Conservation (phyloP, 768 basidiomycete genomes). For the Megacollybia marginata region DNA sequence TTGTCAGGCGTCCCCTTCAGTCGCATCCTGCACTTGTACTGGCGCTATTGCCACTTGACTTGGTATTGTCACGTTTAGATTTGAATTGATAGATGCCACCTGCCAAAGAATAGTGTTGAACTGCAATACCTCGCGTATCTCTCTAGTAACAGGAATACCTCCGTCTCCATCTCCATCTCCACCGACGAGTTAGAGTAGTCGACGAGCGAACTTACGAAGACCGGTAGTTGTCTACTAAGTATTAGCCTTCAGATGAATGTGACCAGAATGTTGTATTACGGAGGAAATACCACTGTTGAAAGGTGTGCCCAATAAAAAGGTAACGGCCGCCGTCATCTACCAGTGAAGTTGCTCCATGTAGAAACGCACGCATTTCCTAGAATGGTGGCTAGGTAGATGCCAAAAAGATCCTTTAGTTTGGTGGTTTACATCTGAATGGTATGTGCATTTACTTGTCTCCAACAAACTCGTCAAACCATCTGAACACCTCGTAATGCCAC, state of each 20-base stretch:
- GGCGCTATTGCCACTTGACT: neutral
- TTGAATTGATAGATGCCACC: neutral
- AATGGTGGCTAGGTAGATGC: too few species aligned
- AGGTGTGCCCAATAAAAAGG: neutral
- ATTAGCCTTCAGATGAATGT: too few species aligned
- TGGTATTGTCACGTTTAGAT: neutral
- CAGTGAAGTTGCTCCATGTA: too few species aligned
- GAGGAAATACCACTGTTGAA: neutral
- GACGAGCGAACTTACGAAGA: neutral
- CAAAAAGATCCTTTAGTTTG: too few species aligned
- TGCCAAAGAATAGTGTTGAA: neutral
- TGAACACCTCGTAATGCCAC: constrained; percentile 94
- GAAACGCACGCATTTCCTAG: too few species aligned
- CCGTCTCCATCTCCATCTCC: neutral
- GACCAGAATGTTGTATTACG: neutral
- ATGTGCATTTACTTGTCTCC: constrained; percentile 21
- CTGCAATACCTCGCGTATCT: neutral
- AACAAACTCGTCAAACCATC: constrained; percentile 75
- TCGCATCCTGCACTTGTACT: neutral
- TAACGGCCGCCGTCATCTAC: too few species aligned
- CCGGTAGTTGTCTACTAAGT: neutral
- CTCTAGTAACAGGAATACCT: neutral
- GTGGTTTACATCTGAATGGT: neutral
- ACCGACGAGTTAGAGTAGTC: neutral
- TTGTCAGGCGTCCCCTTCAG: neutral